Evolutionary conservation across 1,284 basidiomycete genomes (phyloP).

Genomic region (Malassezia furfur): DNA sequence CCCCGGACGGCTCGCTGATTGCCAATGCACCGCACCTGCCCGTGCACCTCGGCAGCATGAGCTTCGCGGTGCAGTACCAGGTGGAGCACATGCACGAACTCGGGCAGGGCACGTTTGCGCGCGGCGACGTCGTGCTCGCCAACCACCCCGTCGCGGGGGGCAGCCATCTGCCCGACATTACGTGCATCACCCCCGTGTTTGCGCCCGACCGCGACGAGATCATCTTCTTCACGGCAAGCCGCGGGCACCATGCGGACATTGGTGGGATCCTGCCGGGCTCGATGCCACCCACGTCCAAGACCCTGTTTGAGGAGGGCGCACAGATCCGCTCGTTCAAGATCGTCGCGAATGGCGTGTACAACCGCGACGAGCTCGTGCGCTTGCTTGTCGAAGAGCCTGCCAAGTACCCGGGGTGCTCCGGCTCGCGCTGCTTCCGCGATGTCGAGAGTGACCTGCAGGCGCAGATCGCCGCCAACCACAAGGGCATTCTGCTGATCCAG

Average conservation of each 20-base stretch:
- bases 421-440: conserved; percentile 57
- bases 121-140: conserved; percentile 81
- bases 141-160: conserved; percentile 81
- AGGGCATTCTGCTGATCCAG: conserved; percentile 56
- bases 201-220: conserved; percentile 57
- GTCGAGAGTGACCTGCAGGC: conserved; percentile 88
- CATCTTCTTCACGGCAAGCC: conserved; percentile 83
- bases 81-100: conserved; percentile 59
- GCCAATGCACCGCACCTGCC: conserved; percentile 75
- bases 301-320: conserved; percentile 85
- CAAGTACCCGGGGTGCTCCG: conserved; percentile 55
- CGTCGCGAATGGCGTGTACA: conserved; percentile 70
- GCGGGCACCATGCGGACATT: conserved; percentile 63
- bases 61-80: conserved; percentile 77
- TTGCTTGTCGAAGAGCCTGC: conserved; percentile 79
- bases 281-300: conserved; percentile 87
- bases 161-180: conserved; percentile 61
- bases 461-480: conserved; percentile 92
- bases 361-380: conserved; percentile 63
- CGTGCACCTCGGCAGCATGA: conserved; percentile 55
- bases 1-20: conserved; percentile 78
- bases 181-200: conserved; percentile 81
- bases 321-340: conserved; percentile 88
- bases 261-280: conserved; percentile 66
- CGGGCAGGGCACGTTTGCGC: conserved; percentile 52